Percentiles rank a stretch among this genome's conserved stretches.
These are phyloP conservation scores for Tilletia horrida DNA, from an alignment of 1,284 basidiomycete genomes.

Conservation along the genomic window DNA sequence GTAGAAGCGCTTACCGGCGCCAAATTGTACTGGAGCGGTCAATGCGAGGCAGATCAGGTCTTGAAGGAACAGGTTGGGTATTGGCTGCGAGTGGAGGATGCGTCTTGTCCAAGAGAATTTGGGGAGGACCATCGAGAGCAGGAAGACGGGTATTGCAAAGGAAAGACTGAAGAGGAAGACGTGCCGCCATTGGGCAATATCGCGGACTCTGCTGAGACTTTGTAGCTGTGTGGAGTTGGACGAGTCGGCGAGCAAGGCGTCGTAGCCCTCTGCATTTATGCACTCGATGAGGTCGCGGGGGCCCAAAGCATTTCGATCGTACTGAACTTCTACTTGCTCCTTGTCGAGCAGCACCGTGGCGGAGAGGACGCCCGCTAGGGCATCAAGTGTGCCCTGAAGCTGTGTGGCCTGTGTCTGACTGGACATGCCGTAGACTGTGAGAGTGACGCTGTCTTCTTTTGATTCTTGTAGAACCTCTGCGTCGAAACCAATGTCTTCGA, in stretches of 20 bases:
- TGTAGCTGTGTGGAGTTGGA: constrained; percentile 79
- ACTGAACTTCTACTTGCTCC: constrained; percentile 43
- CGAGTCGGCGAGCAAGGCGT: constrained; percentile 77
- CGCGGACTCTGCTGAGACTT: constrained; percentile 84
- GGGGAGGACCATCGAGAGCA: constrained; percentile 82
- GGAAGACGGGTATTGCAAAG: constrained; percentile 89
- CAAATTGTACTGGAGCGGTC: constrained; percentile 89
- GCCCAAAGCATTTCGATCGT: constrained; percentile 35
- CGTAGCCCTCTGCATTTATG: constrained; percentile 72
- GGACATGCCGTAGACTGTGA: constrained; percentile 87
- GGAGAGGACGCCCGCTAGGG: constrained; percentile 55
- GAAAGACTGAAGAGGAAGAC: constrained; percentile 72
- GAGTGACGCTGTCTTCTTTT: constrained; percentile 33
- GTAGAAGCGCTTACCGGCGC: constrained; percentile 84
- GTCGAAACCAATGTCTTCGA: constrained; percentile 88
- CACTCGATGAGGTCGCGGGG: constrained; percentile 44
- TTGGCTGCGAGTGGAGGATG: constrained; percentile 46
- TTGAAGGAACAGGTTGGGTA: constrained; percentile 66
- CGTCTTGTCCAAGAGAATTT: constrained; percentile 57
- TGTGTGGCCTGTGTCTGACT: constrained; percentile 75
- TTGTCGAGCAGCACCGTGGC: constrained; percentile 41
- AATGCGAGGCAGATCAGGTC: constrained; percentile 78
- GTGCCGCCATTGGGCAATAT: constrained; percentile 82
- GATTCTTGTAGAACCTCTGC: constrained; percentile 57
- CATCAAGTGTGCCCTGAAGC: constrained; percentile 73